Conservation (phyloP, 2,329 filamentous ascomycete species). For the Colletotrichum sp. region DNA sequence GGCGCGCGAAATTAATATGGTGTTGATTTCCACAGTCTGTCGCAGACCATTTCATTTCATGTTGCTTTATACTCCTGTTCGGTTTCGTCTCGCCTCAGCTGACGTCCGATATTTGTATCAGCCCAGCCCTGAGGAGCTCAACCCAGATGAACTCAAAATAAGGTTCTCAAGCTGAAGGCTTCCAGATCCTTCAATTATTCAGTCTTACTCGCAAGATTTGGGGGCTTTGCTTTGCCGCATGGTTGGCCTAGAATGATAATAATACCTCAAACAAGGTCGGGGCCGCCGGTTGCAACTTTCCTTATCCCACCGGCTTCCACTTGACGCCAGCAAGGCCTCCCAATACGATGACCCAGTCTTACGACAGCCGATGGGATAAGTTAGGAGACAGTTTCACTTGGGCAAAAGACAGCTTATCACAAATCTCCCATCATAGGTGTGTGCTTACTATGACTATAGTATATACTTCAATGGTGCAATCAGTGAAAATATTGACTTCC, state of each 20-base stretch:
- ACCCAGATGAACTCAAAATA: neutral
- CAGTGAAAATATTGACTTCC: neutral
- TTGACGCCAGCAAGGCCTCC: neutral
- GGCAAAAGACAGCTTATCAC: neutral
- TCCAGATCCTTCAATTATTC: neutral
- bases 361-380: neutral
- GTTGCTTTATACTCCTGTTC: too few species aligned
- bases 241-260: neutral
- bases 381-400: neutral
- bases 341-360: neutral
- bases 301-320: neutral
- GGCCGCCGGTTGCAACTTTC: neutral
- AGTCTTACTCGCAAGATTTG: neutral
- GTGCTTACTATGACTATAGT: neutral
- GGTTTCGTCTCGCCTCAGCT: neutral
- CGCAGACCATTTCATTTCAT: too few species aligned
- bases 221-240: neutral
- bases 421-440: rapidly evolving
- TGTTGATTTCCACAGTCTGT: neutral
- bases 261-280: neutral
- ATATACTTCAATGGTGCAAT: neutral
- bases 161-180: neutral
- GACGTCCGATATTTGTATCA: neutral
- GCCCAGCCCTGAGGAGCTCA: neutral
- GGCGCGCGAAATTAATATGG: rapidly evolving